Evolutionary conservation across 768 basidiomycete species (phyloP).

Genomic region (Tulasnella sp.): DNA sequence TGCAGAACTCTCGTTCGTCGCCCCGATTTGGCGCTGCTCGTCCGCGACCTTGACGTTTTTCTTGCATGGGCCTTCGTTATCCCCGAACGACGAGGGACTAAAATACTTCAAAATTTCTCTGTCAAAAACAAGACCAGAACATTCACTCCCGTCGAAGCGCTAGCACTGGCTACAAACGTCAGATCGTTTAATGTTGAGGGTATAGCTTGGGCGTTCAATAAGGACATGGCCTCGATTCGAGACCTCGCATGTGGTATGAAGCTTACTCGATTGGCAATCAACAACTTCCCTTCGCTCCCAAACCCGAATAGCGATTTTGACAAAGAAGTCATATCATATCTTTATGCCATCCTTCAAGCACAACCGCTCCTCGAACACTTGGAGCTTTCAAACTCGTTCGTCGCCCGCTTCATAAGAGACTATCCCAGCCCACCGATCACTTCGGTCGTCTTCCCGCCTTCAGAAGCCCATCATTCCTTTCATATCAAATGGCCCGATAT

Average conservation of each 20-base stretch:
- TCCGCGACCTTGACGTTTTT: neutral
- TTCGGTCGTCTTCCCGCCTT: neutral
- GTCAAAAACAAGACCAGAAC: neutral
- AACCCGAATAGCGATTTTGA: neutral
- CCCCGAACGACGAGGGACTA: neutral
- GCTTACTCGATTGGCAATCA: neutral
- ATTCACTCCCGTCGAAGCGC: neutral
- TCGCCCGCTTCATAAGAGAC: too few relatives aligned
- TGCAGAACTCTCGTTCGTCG: neutral
- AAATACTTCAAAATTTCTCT: neutral
- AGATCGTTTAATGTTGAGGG: neutral
- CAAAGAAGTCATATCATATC: neutral
- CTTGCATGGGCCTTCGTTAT: neutral
- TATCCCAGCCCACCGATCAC: neutral
- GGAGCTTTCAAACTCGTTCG: neutral
- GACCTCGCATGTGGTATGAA: neutral
- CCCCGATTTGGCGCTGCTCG: neutral
- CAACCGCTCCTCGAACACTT: neutral
- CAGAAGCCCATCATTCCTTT: neutral
- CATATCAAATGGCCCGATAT: neutral
- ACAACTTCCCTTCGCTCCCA: neutral
- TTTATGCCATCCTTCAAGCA: neutral
- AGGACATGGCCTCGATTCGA: neutral
- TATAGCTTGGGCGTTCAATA: neutral
- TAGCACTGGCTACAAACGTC: neutral